Evolutionary conservation across 495 filamentous ascomycete species (phyloP).

Genomic region (Apiosordaria backusii): DNA sequence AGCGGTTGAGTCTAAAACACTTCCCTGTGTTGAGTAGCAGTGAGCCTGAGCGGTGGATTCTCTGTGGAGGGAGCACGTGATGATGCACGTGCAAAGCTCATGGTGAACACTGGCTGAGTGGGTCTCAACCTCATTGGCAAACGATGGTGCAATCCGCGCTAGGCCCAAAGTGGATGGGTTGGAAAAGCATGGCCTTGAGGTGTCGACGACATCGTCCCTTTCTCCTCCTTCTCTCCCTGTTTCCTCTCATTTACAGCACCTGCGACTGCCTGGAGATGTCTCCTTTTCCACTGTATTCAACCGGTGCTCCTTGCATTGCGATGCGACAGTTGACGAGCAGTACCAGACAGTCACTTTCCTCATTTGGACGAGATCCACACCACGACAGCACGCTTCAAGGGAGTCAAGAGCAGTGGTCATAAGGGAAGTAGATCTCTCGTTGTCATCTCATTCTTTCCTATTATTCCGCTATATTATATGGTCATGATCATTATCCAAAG

Average conservation of each 20-base stretch:
- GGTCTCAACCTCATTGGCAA: slow-evolving; percentile 15
- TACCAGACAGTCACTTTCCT: neutral
- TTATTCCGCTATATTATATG: neutral
- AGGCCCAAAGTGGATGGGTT: slow-evolving; percentile 25
- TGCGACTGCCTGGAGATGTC: neutral
- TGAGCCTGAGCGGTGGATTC: no score
- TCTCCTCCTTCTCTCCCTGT: slow-evolving; percentile 7
- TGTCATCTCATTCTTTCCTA: slow-evolving; percentile 1
- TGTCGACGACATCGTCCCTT: slow-evolving; percentile 25
- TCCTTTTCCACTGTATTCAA: slow-evolving; percentile 2
- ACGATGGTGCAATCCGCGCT: slow-evolving; percentile 37
- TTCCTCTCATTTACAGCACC: neutral
- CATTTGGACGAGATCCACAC: neutral
- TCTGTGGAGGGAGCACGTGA: neutral
- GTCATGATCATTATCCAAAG: neutral
- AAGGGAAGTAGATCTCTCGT: slow-evolving; percentile 1
- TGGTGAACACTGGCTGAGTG: neutral
- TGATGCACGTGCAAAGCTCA: neutral
- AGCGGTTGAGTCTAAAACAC: no score
- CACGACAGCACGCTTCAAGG: neutral
- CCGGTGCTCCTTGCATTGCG: slow-evolving; percentile 8
- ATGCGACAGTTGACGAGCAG: neutral
- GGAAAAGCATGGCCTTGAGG: slow-evolving; percentile 17
- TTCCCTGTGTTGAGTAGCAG: no score
- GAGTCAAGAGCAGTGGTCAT: neutral